phyloP scores from a whole-genome alignment of 1,284 basidiomycete genomes.

The Cryptococcus floricola region DNA sequence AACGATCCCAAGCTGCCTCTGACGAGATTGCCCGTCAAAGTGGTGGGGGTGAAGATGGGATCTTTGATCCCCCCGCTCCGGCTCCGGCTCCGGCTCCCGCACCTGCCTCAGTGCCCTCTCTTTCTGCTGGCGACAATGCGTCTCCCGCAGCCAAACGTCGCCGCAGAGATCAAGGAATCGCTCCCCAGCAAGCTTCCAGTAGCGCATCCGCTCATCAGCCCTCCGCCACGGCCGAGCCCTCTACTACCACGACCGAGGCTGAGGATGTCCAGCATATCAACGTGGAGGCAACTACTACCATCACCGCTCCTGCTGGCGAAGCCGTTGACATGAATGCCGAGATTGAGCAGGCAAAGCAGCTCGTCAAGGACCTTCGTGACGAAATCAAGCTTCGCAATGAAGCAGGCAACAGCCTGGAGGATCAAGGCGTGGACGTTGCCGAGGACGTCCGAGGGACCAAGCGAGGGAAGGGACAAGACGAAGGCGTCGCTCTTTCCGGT shows the following conservation, averaged over 20 bases:
- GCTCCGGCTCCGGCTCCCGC: not conserved
- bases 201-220: not conserved
- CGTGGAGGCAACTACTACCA: slow-evolving; percentile 42
- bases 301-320: slow-evolving; percentile 37
- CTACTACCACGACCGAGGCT: slow-evolving; percentile 1
- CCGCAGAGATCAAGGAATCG: slow-evolving; percentile 9
- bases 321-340: slow-evolving; percentile 43
- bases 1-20: slow-evolving; percentile 46
- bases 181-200: slow-evolving; percentile 5
- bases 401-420: slow-evolving; percentile 42
- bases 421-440: slow-evolving; percentile 28
- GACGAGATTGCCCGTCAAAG: slow-evolving; percentile 30
- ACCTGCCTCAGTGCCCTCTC: slow-evolving; percentile 8
- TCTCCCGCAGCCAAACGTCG: slow-evolving; percentile 37
- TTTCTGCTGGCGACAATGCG: slow-evolving; percentile 16
- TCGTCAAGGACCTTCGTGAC: slow-evolving; percentile 45
- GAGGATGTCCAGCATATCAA: slow-evolving; percentile 30
- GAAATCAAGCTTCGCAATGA: slow-evolving; percentile 37
- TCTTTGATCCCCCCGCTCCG: not conserved
- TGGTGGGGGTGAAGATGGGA: too few species aligned
- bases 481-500: slow-evolving; percentile 31
- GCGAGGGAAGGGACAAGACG: slow-evolving; percentile 34
- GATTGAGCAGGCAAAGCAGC: slow-evolving; percentile 44
- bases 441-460: slow-evolving; percentile 39
- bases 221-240: not conserved